Base-by-base conservation (phyloP, 192 early-diverging fungal species). In the Coemansia sp. region DNA sequence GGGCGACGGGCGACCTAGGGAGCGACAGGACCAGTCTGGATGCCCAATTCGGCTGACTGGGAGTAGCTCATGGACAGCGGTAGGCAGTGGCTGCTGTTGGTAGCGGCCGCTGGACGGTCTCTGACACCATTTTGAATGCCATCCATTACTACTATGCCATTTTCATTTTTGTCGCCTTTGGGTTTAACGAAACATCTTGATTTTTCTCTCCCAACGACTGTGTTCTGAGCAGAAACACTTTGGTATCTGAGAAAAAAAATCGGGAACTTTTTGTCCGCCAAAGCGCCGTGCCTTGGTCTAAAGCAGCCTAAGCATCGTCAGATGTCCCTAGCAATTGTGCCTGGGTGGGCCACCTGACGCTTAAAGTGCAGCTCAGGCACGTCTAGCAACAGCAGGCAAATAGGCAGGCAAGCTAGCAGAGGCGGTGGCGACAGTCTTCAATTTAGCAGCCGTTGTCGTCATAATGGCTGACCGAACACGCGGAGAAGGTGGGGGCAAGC, bases 31-130 rank as follows among this genome's bases (percentile, higher is more conserved):
- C 62, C 62, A 58, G 28, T 53, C 57, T 3, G 31, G 39, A 8
- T 67, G 71, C n/a, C 67, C 77, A 6, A 70, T 79, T 5, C 68
- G 71, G 66, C 55, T 73, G 23, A 38, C 69, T 20, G 46, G 69
- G 42, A 50, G 58, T 16, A 62, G 62, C 39, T 40, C 68, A 4
- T 21, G 63, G 10, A 42, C 35, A 10, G 65, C 35, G 34, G 18
- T 9, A 33, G 42, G 68, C 38, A 24, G 42, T 34, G 58, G 48
- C 9, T 75, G 73, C 67, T 75, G 73, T 51, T 75, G 73, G 63
- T 75, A 75, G 31, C 13, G 10, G 59, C 35, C 23, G 48, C 48
- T 50, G 48, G 48, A 50, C 48, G 48, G 48, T 45, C 48, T 16
- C n/a, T 18, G n/a, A 9, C n/a, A 43, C 42, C 14, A 43, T 43